These are phyloP conservation scores for Candida succiphila DNA, from an alignment of 805 yeast species.

Conservation along the genomic window DNA sequence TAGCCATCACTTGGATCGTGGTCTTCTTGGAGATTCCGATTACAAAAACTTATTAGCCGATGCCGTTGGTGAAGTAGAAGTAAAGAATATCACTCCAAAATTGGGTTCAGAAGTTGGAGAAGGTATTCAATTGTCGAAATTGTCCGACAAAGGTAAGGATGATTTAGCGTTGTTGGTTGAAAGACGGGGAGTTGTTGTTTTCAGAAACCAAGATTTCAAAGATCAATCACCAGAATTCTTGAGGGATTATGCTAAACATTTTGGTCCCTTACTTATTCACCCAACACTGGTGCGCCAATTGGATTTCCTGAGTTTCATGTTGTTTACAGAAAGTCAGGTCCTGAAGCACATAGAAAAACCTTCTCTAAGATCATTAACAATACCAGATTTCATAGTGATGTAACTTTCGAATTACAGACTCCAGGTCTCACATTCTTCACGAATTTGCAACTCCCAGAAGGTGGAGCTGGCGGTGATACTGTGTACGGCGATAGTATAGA, in stretches of 20 bases:
- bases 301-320: conserved; percentile 47
- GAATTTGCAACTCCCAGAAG: conserved; percentile 43
- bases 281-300: conserved; percentile 60
- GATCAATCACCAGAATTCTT: conserved; percentile 13
- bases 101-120: conserved; percentile 48
- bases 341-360: conserved; percentile 23
- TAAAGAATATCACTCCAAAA: conserved; percentile 47
- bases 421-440: conserved; percentile 58
- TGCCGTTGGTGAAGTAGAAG: conserved; percentile 12
- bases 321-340: conserved; percentile 36
- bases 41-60: conserved; percentile 33
- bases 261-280: conserved; percentile 58
- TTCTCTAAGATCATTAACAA: conserved; percentile 23
- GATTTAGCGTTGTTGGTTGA: conserved; percentile 58
- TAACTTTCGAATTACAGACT: conserved; percentile 60
- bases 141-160: conserved; percentile 42
- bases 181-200: conserved; percentile 53
- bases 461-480: conserved; percentile 75
- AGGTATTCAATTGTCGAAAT: conserved; percentile 44
- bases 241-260: conserved; percentile 42
- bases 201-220: conserved; percentile 51
- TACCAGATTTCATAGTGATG: conserved; percentile 58
- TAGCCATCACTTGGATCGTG: conserved; percentile 46
- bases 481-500: conserved; percentile 59
- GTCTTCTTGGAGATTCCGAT: conserved; percentile 40